Base-by-base conservation (phyloP, 371 early-diverging fungal species). In the Mycotypha africana region DNA sequence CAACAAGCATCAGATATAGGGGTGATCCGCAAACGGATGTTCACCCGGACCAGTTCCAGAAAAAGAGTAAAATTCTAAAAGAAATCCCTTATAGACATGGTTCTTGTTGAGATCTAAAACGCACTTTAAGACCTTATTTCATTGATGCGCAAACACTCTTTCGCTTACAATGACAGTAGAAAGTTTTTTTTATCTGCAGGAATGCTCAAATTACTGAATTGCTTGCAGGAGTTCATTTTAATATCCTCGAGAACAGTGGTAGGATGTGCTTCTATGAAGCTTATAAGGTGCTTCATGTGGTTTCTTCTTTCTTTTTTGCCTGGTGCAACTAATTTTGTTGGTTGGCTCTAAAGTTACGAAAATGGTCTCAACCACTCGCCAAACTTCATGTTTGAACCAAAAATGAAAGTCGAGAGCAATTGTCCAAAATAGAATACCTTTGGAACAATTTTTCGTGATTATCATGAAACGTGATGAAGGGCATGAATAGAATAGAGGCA, bases 231-330 rank as follows among this genome's bases (percentile, higher is more conserved):
- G n/a, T 21, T 42, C 42, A 42, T 42, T 42, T 31, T 42, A 32
- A 42, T 42, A 42, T 42, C 42, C 42, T 42, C 22, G 32, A 32
- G 42, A 32, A 42, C 32, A 42, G 42, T 33, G 42, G 42, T 42
- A 42, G 25, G 41, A 41, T 41, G 41, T 41, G 41, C 28, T 41
- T 28, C 12, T 41, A 41, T 41, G 41, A 41, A 42, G 32, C 42
- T 42, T 42, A 42, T 42, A 42, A 42, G 32, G 42, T 42, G 32
- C 31, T 42, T 42, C 32, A 33, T 42, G 42, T 42, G 21, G 32
- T 30, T 42, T 42, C 32, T 42, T 42, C 21, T 42, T 42, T 42
- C 42, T 42, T 42, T 31, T 42, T 42, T 42, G 30, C 33, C 32
- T 42, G 41, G 39, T 3, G 39, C 39, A 39, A 39, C 39, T 39